Percentiles rank a stretch among this genome's conserved stretches.
Evolutionary conservation across 768 basidiomycete genomes (phyloP).

Genomic region (Ephemerocybe angulata): DNA sequence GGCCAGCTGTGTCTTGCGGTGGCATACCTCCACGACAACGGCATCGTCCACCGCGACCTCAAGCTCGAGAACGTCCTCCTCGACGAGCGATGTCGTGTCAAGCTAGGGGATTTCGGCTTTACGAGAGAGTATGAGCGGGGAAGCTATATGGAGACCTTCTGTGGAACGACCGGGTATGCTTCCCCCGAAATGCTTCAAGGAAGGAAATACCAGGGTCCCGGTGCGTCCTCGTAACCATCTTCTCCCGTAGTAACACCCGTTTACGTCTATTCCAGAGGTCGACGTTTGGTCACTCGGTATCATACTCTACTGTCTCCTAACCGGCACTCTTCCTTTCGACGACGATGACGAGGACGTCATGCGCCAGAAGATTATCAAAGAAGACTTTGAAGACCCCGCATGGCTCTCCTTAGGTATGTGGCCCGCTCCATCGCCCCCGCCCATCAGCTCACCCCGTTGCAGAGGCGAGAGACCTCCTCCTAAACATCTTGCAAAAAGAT

Average conservation of each 20-base stretch:
- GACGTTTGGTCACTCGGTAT: constrained; percentile 95
- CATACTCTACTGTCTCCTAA: constrained; percentile 85
- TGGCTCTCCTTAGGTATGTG: constrained; percentile 82
- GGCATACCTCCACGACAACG: constrained; percentile 86
- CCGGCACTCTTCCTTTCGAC: constrained; percentile 87
- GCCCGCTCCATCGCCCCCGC: not conserved
- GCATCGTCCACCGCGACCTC: constrained; percentile 94
- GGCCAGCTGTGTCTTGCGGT: constrained; percentile 95
- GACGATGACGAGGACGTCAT: constrained; percentile 84
- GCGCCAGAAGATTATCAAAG: constrained; percentile 79
- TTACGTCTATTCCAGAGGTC: constrained; percentile 58
- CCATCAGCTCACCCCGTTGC: constrained; percentile 11
- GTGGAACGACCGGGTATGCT: constrained; percentile 92
- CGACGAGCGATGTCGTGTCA: constrained; percentile 87
- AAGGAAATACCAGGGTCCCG: constrained; percentile 86
- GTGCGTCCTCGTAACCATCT: constrained; percentile 43
- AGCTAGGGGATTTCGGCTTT: constrained; percentile 94
- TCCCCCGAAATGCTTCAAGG: constrained; percentile 90
- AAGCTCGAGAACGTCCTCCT: constrained; percentile 94
- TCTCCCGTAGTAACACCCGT: not conserved
- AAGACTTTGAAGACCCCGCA: constrained; percentile 86
- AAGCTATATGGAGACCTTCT: constrained; percentile 83
- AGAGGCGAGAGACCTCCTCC: constrained; percentile 87
- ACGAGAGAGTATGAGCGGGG: constrained; percentile 86
- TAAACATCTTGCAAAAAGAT: constrained; percentile 73